These are phyloP conservation scores for Pleurotus giganteus DNA, from an alignment of 768 basidiomycete species.

Conservation along the genomic window DNA sequence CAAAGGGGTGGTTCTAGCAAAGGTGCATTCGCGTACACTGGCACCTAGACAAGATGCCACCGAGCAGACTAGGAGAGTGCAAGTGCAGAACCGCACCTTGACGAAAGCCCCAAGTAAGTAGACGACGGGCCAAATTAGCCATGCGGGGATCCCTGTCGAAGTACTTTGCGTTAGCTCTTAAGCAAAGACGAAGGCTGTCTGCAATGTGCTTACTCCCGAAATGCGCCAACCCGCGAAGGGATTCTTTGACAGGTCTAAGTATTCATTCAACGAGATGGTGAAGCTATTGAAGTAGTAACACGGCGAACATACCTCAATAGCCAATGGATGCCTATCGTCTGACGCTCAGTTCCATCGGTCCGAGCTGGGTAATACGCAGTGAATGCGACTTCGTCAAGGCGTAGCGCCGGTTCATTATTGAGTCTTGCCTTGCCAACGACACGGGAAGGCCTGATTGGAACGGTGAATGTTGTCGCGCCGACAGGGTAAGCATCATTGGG, in stretches of 20 bases:
- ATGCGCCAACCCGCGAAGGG: constrained; percentile 45
- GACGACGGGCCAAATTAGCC: constrained; percentile 48
- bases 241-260: constrained; percentile 41
- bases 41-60: constrained; percentile 38
- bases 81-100: constrained; percentile 32
- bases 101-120: constrained; percentile 50
- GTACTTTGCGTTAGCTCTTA: neutral
- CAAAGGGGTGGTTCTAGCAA: constrained; percentile 37
- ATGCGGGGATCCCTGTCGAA: constrained; percentile 31
- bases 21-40: constrained; percentile 54
- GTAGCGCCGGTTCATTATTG: constrained; percentile 38
- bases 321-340: constrained; percentile 51
- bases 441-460: constrained; percentile 35
- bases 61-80: neutral
- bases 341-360: constrained; percentile 12
- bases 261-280: neutral
- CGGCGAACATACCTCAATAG: constrained; percentile 50
- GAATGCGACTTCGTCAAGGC: constrained; percentile 61
- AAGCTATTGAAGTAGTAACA: neutral
- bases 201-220: constrained; percentile 40
- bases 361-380: constrained; percentile 66
- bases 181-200: neutral
- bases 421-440: constrained; percentile 41
- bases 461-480: constrained; percentile 55
- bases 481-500: constrained; percentile 50